Evolutionary conservation across 371 early-diverging fungal genomes (phyloP), one percentile per base, ranked within the genome.

Genomic region (Gilbertella persicaria): DNA sequence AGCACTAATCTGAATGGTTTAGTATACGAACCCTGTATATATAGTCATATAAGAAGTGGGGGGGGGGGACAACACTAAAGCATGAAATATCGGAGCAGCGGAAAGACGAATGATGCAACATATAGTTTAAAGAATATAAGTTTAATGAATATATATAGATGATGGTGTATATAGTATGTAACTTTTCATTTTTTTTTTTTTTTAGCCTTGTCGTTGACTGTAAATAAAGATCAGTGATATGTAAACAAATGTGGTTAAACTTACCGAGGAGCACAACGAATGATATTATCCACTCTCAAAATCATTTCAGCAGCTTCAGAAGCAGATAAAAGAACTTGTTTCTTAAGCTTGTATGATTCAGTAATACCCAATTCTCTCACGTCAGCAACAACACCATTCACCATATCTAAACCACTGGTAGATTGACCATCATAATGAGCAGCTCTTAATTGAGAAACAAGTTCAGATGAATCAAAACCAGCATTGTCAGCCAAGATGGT

Each of bases 261-360:
- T 48, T 26, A 55, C 41, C 97, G 83, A 62, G 97, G 98, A 51
- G 94, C 92, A 66, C 93, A 91, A 66, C 97, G 92, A 70, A 99
- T 93, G 64, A 99, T 96, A 68, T 98, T 96, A 77, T 99, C 99
- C 36, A 99, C 99, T 62, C 99, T 91, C 29, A 99, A 78, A 67
- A 99, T 95, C 94, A 98, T 94, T 80, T 99, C 99, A 38, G 99
- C 96, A 12, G 98, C 97, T 78, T 99, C 99, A 13, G 95, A 88
- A 28, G 99, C 99, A 64, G 93, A 92, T 53, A 94, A 78, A 44
- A 99, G 80, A 17, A 99, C 96, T 71, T 98, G 95, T 50, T 92
- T 89, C 84, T 99, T 99, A 51, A 99, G 87, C 77, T 98, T 94
- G 83, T 89, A 96, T 29, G 96, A 95, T 74, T 99, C 99, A 44